Percentiles rank a stretch among this genome's conserved stretches.
phyloP scores from a whole-genome alignment of 2,329 filamentous ascomycete species.

The Epichloe uncinata region DNA sequence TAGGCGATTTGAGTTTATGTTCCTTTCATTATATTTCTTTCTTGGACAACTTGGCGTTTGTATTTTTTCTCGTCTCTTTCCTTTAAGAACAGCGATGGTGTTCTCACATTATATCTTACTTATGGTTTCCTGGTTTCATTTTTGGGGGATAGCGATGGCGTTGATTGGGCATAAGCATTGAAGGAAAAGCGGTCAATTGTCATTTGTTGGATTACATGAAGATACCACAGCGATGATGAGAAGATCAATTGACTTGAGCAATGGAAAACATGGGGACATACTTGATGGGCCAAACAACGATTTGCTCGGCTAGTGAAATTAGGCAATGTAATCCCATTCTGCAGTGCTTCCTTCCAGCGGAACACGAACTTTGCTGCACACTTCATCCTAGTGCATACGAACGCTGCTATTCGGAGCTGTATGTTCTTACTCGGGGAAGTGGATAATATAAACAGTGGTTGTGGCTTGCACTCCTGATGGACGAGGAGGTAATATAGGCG shows the following conservation, averaged over 20 bases:
- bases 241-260: not conserved
- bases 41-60: not conserved
- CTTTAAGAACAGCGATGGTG: not conserved
- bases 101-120: not conserved
- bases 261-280: not conserved
- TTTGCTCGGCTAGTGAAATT: not conserved
- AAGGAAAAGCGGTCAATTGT: not conserved
- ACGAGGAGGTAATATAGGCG: no score
- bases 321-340: no score
- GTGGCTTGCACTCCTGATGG: no score
- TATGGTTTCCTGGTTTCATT: not conserved
- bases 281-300: not conserved
- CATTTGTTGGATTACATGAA: not conserved
- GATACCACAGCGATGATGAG: slow-evolving; percentile 3
- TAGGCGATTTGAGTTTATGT: not conserved
- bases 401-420: no score
- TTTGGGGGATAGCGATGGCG: slow-evolving; percentile 3
- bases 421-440: no score
- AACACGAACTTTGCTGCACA: no score
- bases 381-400: no score
- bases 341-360: no score
- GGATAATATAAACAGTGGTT: no score
- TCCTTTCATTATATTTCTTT: not conserved
- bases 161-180: not conserved
- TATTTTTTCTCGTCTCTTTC: not conserved